phyloP scores from a whole-genome alignment of 257 asterid species.

The Solanum pinnatisectum region DNA sequence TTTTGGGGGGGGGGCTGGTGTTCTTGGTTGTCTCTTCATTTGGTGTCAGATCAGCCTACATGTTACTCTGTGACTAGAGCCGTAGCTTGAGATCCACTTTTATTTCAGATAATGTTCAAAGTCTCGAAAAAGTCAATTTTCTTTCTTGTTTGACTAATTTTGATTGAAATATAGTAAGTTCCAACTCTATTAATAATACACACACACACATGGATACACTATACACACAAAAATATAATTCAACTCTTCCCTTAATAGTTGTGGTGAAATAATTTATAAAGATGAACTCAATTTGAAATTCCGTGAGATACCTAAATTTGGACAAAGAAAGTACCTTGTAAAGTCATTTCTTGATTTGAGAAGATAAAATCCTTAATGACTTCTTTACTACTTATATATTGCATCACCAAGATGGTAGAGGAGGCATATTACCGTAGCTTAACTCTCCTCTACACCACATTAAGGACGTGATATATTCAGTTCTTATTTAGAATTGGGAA shows the following conservation, averaged over 20 bases:
- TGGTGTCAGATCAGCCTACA: background rate
- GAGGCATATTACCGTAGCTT: background rate
- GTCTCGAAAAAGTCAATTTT: background rate
- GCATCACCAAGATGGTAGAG: background rate
- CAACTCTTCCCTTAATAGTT: background rate
- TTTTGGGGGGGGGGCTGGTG: too few relatives aligned
- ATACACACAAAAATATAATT: background rate
- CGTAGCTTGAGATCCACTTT: background rate
- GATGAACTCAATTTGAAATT: background rate
- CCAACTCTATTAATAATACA: background rate
- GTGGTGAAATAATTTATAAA: background rate
- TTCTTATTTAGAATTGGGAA: background rate
- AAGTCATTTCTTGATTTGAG: background rate
- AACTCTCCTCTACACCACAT: background rate
- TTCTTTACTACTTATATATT: background rate
- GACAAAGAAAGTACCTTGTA: background rate
- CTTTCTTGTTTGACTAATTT: background rate
- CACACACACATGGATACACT: background rate
- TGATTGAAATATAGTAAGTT: background rate
- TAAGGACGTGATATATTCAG: background rate
- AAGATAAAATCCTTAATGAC: background rate
- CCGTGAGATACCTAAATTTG: background rate
- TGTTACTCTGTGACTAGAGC: background rate
- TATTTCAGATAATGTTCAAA: background rate
- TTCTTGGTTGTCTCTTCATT: background rate